These are phyloP conservation scores for Eucalyptus coolabah DNA, from an alignment of 345 rosid species.

Conservation along the genomic window DNA sequence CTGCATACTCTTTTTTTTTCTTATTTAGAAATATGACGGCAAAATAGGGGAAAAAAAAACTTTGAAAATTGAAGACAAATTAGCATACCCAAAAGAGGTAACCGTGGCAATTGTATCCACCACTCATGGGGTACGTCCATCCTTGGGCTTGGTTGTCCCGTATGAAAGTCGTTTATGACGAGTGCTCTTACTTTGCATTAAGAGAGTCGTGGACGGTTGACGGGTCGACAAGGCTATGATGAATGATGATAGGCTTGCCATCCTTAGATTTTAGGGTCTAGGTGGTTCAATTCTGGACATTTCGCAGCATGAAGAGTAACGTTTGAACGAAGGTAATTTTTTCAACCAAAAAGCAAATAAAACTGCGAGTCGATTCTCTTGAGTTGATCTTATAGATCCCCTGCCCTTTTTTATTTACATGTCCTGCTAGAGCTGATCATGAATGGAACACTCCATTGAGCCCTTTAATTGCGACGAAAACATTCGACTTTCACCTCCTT, in stretches of 20 bases:
- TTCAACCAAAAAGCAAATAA: no score
- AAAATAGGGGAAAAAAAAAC: rapidly evolving
- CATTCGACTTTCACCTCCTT: not conserved
- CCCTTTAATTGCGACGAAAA: not conserved
- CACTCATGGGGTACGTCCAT: not conserved
- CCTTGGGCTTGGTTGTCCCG: not conserved
- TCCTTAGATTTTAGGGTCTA: not conserved
- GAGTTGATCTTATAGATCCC: not conserved
- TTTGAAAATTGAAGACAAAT: not conserved
- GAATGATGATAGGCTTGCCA: not conserved
- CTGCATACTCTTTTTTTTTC: no score
- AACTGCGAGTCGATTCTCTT: not conserved
- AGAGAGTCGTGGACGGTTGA: not conserved
- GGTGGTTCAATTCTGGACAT: not conserved
- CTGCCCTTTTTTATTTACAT: not conserved
- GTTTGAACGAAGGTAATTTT: no score
- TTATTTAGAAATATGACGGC: not conserved
- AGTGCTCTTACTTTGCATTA: not conserved
- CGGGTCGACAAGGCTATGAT: not conserved
- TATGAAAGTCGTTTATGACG: not conserved
- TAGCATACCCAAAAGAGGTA: not conserved
- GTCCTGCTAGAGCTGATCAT: not conserved
- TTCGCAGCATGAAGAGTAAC: not conserved
- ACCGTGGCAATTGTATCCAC: not conserved
- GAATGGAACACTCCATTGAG: not conserved